Evolutionary conservation across 1,284 basidiomycete genomes (phyloP).

Genomic region (Porodaedalea pini): DNA sequence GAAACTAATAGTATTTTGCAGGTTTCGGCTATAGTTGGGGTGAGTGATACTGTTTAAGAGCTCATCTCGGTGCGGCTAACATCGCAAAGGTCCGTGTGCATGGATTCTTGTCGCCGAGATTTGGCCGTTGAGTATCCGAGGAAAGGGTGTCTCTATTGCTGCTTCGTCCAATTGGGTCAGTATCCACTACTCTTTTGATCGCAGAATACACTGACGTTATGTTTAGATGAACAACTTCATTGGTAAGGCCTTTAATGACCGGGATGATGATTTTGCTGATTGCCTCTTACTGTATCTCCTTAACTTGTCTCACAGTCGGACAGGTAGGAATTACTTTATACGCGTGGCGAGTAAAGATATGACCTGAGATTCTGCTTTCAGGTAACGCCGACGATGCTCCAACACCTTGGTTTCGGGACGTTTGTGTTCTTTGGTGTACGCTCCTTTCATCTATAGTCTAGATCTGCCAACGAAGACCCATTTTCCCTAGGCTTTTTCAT

Average conservation of each 20-base stretch:
- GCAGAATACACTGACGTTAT: constrained; percentile 8
- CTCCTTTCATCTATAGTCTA: neutral
- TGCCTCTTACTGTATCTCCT: no score
- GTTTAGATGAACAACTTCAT: constrained; percentile 75
- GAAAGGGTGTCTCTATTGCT: constrained; percentile 66
- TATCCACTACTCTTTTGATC: constrained; percentile 1
- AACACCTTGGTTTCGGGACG: constrained; percentile 56
- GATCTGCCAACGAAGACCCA: neutral
- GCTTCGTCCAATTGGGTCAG: constrained; percentile 69
- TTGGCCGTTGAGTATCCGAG: constrained; percentile 63
- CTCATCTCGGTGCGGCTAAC: neutral
- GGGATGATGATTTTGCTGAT: no score
- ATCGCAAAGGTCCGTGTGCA: constrained; percentile 46
- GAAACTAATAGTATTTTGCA: constrained; percentile 20
- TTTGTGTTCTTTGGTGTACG: constrained; percentile 66
- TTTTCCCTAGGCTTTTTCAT: constrained; percentile 48
- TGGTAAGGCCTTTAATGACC: constrained; percentile 37
- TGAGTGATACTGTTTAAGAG: constrained; percentile 15
- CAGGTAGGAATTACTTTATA: constrained; percentile 28
- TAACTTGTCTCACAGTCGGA: constrained; percentile 6
- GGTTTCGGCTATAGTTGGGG: constrained; percentile 70
- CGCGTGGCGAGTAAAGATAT: constrained; percentile 21
- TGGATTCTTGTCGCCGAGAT: constrained; percentile 68
- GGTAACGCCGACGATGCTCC: constrained; percentile 64
- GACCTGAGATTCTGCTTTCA: constrained; percentile 28